Conservation (phyloP, 441 rosid species). For the Oxalis stricta region DNA sequence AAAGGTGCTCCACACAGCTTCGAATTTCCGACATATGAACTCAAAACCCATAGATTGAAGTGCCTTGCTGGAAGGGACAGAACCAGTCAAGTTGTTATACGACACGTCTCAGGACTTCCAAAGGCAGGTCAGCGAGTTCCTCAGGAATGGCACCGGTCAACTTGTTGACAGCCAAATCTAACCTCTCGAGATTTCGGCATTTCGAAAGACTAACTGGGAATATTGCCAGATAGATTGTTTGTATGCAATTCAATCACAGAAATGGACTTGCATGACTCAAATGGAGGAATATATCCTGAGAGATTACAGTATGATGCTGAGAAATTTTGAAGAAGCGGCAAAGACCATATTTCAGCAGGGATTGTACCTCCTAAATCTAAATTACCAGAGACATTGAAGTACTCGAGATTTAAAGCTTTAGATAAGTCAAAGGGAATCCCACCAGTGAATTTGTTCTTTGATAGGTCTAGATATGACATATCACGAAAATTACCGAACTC, state of each 20-base stretch:
- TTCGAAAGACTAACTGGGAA: conserved; percentile 41
- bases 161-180: conserved; percentile 41
- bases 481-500: conserved; percentile 45
- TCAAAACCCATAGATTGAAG: conserved; percentile 47
- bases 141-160: conserved; percentile 47
- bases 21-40: conserved; percentile 57
- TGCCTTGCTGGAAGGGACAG: conserved; percentile 39
- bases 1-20: conserved; percentile 77
- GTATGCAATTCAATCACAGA: conserved; percentile 45
- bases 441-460: conserved; percentile 62
- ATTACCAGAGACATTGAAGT: conserved; percentile 64
- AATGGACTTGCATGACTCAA: conserved; percentile 44
- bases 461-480: conserved; percentile 62
- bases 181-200: conserved; percentile 36
- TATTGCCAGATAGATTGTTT: conserved; percentile 40
- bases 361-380: conserved; percentile 48
- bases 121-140: conserved; percentile 38
- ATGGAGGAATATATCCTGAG: conserved; percentile 47
- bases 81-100: conserved; percentile 47
- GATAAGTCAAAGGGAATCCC: conserved; percentile 55
- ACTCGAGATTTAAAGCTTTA: conserved; percentile 46
- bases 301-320: conserved; percentile 60
- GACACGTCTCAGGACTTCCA: conserved; percentile 55
- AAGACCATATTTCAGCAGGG: conserved; percentile 49
- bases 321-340: conserved; percentile 57